Evolutionary conservation across 768 basidiomycete genomes (phyloP).

Genomic region (Pluteus cervinus): DNA sequence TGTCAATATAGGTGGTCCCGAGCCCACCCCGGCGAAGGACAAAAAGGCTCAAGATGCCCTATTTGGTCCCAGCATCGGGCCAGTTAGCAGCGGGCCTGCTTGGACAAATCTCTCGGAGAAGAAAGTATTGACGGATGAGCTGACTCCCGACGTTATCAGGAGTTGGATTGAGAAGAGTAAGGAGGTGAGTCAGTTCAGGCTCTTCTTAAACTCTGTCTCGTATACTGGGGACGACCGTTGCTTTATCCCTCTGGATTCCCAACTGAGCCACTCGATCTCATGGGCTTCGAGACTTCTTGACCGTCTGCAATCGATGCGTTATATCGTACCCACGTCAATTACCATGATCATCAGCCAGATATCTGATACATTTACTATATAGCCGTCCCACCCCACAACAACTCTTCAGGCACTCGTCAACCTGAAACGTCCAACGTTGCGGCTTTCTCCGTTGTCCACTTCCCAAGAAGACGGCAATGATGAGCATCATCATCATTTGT

Average conservation of each 20-base stretch:
- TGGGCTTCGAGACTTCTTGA: too few species aligned
- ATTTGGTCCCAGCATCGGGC: slow-evolving; percentile 89
- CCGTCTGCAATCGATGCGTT: too few species aligned
- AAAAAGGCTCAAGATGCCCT: slow-evolving; percentile 73
- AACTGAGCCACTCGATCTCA: too few species aligned
- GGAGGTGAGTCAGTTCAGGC: slow-evolving; percentile 50
- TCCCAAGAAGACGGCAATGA: slow-evolving; percentile 31
- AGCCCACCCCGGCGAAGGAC: slow-evolving; percentile 26
- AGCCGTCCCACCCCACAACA: slow-evolving; percentile 83
- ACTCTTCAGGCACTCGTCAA: slow-evolving; percentile 94
- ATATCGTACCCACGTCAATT: not conserved
- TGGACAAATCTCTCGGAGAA: slow-evolving; percentile 69
- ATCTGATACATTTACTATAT: slow-evolving; percentile 1
- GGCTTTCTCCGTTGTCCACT: slow-evolving; percentile 59
- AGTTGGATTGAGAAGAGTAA: slow-evolving; percentile 85
- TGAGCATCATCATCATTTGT: slow-evolving; percentile 59
- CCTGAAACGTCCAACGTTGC: slow-evolving; percentile 83
- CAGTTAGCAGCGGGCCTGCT: slow-evolving; percentile 57
- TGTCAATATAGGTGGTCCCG: slow-evolving; percentile 18
- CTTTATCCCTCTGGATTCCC: too few species aligned
- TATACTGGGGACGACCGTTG: too few species aligned
- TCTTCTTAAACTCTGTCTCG: not conserved
- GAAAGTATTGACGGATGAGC: slow-evolving; percentile 55
- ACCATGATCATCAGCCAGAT: not conserved
- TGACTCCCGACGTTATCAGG: slow-evolving; percentile 78